These are phyloP conservation scores for Iris pallida DNA, from an alignment of 116 monocot species.

Conservation along the genomic window DNA sequence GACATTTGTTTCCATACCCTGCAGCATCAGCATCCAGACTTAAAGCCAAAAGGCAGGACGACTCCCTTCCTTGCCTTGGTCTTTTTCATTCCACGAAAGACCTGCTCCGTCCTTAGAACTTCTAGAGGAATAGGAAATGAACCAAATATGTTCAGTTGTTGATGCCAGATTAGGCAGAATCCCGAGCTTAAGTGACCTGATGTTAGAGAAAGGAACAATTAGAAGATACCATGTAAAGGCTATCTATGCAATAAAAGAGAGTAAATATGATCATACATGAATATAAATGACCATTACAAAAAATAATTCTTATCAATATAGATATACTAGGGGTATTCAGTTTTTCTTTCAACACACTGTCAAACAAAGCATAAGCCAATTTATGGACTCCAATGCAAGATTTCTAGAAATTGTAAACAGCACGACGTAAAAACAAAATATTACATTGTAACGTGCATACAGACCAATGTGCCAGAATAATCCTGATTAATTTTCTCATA, in stretches of 20 bases:
- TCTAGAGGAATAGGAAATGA: constrained; percentile 18
- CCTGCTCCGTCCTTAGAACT: constrained; percentile 22
- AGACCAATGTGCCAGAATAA: too few relatives aligned
- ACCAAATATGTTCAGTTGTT: constrained; percentile 13
- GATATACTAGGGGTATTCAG: not conserved
- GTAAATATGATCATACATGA: not conserved
- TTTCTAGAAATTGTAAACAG: too few relatives aligned
- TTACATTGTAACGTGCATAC: too few relatives aligned
- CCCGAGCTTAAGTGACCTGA: constrained; percentile 79
- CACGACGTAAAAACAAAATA: too few relatives aligned
- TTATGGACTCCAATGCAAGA: too few relatives aligned
- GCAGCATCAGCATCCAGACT: constrained; percentile 46
- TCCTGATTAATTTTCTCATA: too few relatives aligned
- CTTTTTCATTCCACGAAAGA: constrained; percentile 39
- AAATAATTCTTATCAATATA: not conserved
- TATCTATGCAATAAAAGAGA: not conserved
- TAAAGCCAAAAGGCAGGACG: constrained; percentile 64
- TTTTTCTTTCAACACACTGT: not conserved
- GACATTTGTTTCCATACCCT: constrained; percentile 44
- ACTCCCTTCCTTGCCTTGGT: constrained; percentile 35
- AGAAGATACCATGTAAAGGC: not conserved
- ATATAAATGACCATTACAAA: not conserved
- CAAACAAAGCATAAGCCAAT: not conserved
- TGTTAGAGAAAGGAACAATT: constrained; percentile 9
- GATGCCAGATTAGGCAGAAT: constrained; percentile 20